Conservation (phyloP, 345 rosid species). For the Linum trigynum region DNA sequence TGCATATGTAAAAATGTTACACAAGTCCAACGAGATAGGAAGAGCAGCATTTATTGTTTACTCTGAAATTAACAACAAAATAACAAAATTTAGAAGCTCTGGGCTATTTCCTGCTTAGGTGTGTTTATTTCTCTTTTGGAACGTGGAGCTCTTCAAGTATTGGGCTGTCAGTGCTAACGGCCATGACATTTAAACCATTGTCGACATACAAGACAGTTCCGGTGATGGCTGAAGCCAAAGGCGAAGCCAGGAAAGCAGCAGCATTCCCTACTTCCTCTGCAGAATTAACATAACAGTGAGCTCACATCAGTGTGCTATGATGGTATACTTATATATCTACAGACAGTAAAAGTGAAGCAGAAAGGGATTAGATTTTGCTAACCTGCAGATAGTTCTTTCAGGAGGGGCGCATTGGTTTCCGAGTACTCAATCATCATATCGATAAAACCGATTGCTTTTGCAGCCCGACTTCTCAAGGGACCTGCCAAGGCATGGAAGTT, state of each 20-base stretch:
- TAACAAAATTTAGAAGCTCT: neutral
- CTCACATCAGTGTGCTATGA: neutral
- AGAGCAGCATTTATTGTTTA: neutral
- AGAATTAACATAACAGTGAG: neutral
- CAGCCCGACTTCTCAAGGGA: slow-evolving; percentile 66
- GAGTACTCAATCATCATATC: slow-evolving; percentile 84
- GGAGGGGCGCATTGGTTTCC: slow-evolving; percentile 69
- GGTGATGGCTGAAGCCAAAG: slow-evolving; percentile 84
- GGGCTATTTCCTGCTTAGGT: neutral
- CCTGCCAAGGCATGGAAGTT: slow-evolving; percentile 23
- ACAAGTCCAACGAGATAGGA: neutral
- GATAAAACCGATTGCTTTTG: slow-evolving; percentile 74
- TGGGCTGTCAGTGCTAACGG: slow-evolving; percentile 84
- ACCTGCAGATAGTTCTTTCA: slow-evolving; percentile 87
- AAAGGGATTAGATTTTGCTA: neutral
- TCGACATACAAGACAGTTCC: slow-evolving; percentile 84
- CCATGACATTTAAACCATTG: slow-evolving; percentile 96
- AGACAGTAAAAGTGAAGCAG: neutral
- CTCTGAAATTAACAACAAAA: neutral
- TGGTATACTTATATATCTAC: neutral
- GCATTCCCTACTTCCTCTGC: slow-evolving; percentile 93
- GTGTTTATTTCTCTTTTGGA: slow-evolving; percentile 24
- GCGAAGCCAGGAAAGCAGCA: slow-evolving; percentile 89
- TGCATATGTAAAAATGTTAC: neutral
- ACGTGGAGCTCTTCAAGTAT: slow-evolving; percentile 63